A percentile compares a stretch with the other conserved stretches of the same genome.
phyloP scores from a whole-genome alignment of 2,329 filamentous ascomycete species.

The Trichocomaceae sp. region DNA sequence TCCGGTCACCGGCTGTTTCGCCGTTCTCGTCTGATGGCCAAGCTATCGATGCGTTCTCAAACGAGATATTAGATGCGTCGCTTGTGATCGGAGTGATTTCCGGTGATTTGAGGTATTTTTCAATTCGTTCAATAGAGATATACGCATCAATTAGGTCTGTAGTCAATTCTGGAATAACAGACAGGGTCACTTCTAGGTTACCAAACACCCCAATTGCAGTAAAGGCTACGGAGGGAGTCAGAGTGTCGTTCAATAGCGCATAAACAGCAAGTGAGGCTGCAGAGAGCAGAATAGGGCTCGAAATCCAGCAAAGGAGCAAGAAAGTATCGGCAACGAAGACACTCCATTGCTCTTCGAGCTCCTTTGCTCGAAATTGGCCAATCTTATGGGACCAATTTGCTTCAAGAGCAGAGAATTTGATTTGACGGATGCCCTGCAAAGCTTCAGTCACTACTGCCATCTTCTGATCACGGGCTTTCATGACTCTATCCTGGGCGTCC shows the following conservation, averaged over 20 bases:
- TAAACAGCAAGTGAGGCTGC: constrained; percentile 66
- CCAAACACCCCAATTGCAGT: constrained; percentile 70
- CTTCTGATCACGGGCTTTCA: constrained; percentile 71
- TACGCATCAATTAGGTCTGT: constrained; percentile 65
- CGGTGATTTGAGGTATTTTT: constrained; percentile 61
- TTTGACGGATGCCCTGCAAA: constrained; percentile 71
- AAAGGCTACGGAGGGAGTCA: constrained; percentile 69
- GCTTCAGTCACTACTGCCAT: constrained; percentile 70
- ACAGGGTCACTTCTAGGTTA: constrained; percentile 64
- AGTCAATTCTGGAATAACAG: constrained; percentile 65
- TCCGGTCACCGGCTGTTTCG: constrained; percentile 35
- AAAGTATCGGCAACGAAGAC: constrained; percentile 45
- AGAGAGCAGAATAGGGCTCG: constrained; percentile 66
- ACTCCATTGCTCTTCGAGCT: constrained; percentile 60
- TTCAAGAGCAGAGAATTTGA: constrained; percentile 76
- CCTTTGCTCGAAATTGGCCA: constrained; percentile 55
- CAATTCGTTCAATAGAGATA: constrained; percentile 66
- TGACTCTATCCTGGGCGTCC: constrained; percentile 59
- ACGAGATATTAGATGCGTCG: constrained; percentile 53
- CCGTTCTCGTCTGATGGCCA: constrained; percentile 59
- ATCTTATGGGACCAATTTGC: constrained; percentile 68
- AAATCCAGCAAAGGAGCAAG: constrained; percentile 57
- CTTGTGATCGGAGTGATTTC: constrained; percentile 56
- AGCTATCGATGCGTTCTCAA: constrained; percentile 62
- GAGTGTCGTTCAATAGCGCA: constrained; percentile 53